phyloP scores from a whole-genome alignment of 1,284 basidiomycete species.

The Megacollybia platyphylla region DNA sequence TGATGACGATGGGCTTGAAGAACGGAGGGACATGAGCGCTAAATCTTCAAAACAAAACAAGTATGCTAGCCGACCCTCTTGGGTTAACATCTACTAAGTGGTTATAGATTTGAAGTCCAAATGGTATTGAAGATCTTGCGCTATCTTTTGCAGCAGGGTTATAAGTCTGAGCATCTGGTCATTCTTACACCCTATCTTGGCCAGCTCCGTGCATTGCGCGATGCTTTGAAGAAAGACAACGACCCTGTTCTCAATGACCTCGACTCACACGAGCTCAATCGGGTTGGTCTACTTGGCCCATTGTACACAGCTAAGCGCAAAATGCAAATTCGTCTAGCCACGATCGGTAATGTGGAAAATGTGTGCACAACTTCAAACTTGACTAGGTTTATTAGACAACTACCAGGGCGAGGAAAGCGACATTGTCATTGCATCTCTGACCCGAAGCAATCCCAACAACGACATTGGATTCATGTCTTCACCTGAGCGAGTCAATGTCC shows the following conservation, averaged over 20 bases:
- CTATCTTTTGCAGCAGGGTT: constrained; percentile 57
- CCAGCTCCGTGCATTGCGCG: constrained; percentile 39
- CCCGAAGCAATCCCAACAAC: constrained; percentile 37
- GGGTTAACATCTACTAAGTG: not conserved
- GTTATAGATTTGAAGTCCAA: constrained; percentile 28
- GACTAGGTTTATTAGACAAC: constrained; percentile 26
- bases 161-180: constrained; percentile 43
- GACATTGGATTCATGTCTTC: constrained; percentile 59
- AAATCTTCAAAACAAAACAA: constrained; percentile 46
- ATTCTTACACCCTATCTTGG: constrained; percentile 58
- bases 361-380: not conserved
- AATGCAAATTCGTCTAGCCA: constrained; percentile 38
- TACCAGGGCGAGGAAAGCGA: constrained; percentile 62
- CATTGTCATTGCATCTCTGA: constrained; percentile 48
- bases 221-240: constrained; percentile 28
- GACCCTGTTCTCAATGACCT: constrained; percentile 54
- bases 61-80: not conserved
- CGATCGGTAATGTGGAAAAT: constrained; percentile 50
- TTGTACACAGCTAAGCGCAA: constrained; percentile 23
- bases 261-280: constrained; percentile 42
- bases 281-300: constrained; percentile 33
- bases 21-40: constrained; percentile 28
- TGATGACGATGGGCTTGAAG: constrained; percentile 22
- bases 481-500: constrained; percentile 53
- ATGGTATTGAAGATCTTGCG: constrained; percentile 55